phyloP scores from a whole-genome alignment of 495 filamentous ascomycete genomes.

The Diplogelasinospora grovesii region DNA sequence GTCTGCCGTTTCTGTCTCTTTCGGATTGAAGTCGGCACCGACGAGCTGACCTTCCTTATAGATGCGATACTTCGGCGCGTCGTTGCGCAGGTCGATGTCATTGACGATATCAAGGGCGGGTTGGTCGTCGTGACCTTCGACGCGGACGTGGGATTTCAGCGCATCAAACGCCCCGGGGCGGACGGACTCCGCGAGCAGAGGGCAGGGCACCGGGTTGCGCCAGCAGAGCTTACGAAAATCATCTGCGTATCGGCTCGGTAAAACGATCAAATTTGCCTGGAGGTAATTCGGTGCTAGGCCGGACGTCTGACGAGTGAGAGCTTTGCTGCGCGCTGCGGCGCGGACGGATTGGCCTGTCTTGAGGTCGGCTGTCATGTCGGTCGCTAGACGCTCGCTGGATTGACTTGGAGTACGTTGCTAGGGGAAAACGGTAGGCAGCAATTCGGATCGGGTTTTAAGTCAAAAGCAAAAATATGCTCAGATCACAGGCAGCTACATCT shows the following conservation, averaged over 20 bases:
- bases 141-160: conserved; percentile 22
- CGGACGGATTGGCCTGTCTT: conserved; percentile 34
- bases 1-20: conserved; percentile 14
- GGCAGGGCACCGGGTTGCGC: conserved; percentile 53
- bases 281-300: conserved; percentile 46
- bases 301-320: conserved; percentile 37
- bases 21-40: too few relatives aligned
- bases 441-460: too few relatives aligned
- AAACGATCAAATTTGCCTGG: conserved; percentile 53
- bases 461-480: too few relatives aligned
- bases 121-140: conserved; percentile 4
- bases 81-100: conserved; percentile 44
- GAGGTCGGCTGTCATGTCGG: too few relatives aligned
- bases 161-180: conserved; percentile 15
- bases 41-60: conserved; percentile 34
- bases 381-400: too few relatives aligned
- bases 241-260: conserved; percentile 42
- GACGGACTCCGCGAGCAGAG: conserved; percentile 40
- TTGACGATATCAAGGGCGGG: conserved; percentile 15
- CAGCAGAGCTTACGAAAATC: conserved; percentile 49
- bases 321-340: conserved; percentile 32
- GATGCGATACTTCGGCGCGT: conserved; percentile 48
- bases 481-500: too few relatives aligned
- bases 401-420: too few relatives aligned
- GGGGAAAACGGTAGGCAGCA: too few relatives aligned